Evolutionary conservation across 495 filamentous ascomycete species (phyloP).

Genomic region (Penicillium turbatum): DNA sequence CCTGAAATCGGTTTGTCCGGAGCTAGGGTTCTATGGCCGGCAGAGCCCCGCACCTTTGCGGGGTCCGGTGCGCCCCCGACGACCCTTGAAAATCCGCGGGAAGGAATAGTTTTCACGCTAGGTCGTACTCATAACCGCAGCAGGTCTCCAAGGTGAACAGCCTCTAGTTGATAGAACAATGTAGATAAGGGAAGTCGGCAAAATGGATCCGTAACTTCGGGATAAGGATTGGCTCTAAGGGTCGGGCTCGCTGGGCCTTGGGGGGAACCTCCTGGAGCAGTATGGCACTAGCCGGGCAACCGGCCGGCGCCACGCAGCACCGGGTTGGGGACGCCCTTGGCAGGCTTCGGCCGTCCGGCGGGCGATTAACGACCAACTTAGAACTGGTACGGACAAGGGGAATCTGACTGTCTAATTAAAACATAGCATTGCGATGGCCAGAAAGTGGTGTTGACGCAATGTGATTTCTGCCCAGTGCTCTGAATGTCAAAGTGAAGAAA

Average conservation of each 20-base stretch:
- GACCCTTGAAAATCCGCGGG: constrained; percentile 67
- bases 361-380: constrained; percentile 62
- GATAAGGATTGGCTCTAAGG: constrained; percentile 71
- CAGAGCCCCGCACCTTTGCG: constrained; percentile 57
- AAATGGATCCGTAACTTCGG: constrained; percentile 71
- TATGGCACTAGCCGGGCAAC: constrained; percentile 50
- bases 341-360: constrained; percentile 59
- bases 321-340: constrained; percentile 52
- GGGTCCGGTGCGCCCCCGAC: constrained; percentile 61
- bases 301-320: constrained; percentile 51
- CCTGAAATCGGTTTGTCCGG: constrained; percentile 54
- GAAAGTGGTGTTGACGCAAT: constrained; percentile 76
- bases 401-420: constrained; percentile 76
- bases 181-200: constrained; percentile 64
- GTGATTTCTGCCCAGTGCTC: constrained; percentile 77
- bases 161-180: constrained; percentile 72
- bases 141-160: constrained; percentile 70
- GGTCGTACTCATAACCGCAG: constrained; percentile 66
- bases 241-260: constrained; percentile 33
- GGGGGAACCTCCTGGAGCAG: constrained; percentile 27
- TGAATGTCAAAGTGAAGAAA: constrained; percentile 62
- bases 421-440: constrained; percentile 63
- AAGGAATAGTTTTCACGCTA: constrained; percentile 64
- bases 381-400: constrained; percentile 68
- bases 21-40: constrained; percentile 25